These are phyloP conservation scores for Rhypophila decipiens DNA, from an alignment of 495 filamentous ascomycete species.

Conservation along the genomic window DNA sequence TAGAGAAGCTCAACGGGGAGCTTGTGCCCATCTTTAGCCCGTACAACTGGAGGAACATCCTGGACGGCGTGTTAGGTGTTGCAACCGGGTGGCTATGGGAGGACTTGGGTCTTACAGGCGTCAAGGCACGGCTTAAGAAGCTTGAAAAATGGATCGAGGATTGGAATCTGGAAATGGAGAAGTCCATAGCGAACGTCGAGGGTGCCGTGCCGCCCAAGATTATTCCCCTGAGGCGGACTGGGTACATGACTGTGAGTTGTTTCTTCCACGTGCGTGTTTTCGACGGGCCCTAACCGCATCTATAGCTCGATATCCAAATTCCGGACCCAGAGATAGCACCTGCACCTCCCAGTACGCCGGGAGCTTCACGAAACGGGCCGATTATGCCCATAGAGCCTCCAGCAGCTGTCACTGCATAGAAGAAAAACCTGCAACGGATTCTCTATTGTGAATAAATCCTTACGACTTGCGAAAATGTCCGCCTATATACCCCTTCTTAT, in stretches of 20 bases:
- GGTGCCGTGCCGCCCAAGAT: slow-evolving; percentile 57
- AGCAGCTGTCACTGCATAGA: slow-evolving; percentile 8
- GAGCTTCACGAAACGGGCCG: slow-evolving; percentile 9
- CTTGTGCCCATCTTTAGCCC: slow-evolving; percentile 70
- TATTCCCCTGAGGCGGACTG: slow-evolving; percentile 70
- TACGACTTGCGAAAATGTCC: no score
- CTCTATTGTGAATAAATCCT: no score
- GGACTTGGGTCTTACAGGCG: slow-evolving; percentile 66
- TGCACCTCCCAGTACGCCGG: slow-evolving; percentile 24
- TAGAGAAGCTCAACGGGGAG: slow-evolving; percentile 68
- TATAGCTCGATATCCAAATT: slow-evolving; percentile 33
- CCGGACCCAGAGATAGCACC: slow-evolving; percentile 29
- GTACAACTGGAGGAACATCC: slow-evolving; percentile 58
- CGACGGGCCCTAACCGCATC: slow-evolving; percentile 11
- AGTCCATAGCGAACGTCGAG: slow-evolving; percentile 44
- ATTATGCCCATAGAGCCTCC: slow-evolving; percentile 8
- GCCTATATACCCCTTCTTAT: no score
- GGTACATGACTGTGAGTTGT: slow-evolving; percentile 73
- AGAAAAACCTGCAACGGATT: no score
- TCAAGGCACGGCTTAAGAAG: slow-evolving; percentile 58
- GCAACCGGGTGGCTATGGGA: slow-evolving; percentile 92
- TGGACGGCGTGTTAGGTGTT: slow-evolving; percentile 70
- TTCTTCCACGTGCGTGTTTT: neutral
- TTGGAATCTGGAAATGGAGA: slow-evolving; percentile 66
- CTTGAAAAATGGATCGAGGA: slow-evolving; percentile 74